Conservation (phyloP, 768 basidiomycete genomes). For the Tulasnella calospora region DNA sequence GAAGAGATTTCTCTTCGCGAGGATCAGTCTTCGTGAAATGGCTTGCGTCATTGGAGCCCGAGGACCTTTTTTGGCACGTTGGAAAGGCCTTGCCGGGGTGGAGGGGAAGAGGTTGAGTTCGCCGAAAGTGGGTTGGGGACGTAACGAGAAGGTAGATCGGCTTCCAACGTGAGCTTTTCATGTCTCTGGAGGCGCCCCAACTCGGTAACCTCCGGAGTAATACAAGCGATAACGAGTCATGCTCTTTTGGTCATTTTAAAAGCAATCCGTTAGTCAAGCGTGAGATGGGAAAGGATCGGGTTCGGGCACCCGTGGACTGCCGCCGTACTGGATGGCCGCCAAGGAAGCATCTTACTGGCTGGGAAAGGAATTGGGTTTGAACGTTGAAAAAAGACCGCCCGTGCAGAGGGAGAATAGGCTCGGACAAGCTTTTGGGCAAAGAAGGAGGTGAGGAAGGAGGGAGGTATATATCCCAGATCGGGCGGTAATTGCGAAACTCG, state of each 20-base stretch:
- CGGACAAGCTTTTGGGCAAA: neutral
- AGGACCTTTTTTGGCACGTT: neutral
- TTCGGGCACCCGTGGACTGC: no score
- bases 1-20: no score
- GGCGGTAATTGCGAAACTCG: neutral
- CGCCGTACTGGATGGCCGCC: no score
- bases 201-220: neutral
- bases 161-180: neutral
- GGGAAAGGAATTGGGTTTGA: neutral
- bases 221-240: neutral
- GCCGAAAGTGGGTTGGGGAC: neutral
- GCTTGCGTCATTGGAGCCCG: neutral
- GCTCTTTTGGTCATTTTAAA: neutral
- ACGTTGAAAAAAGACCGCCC: neutral
- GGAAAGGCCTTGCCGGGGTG: no score
- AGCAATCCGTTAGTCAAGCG: neutral
- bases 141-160: neutral
- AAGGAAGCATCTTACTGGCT: no score
- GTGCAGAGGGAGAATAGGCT: no score
- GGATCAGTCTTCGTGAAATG: neutral
- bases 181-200: neutral
- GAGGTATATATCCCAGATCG: neutral
- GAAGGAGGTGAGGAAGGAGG: neutral
- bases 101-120: neutral
- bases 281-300: neutral